phyloP scores from a whole-genome alignment of 2,329 filamentous ascomycete genomes.

The Paecilomyces sp. region DNA sequence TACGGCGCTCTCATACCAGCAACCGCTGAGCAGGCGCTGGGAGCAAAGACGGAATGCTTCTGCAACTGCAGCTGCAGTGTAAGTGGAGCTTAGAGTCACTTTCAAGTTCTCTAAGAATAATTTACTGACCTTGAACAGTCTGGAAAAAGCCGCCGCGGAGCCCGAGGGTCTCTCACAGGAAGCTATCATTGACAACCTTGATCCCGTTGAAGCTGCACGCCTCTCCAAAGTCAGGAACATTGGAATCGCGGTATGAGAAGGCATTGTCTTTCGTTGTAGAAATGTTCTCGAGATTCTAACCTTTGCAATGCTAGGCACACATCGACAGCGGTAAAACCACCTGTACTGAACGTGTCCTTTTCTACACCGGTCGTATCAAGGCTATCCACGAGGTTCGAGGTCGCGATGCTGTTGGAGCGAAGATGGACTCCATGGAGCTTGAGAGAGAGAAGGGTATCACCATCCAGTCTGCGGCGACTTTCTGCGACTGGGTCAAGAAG shows the following conservation, averaged over 20 bases:
- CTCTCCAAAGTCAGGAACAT: constrained; percentile 86
- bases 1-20: constrained; percentile 26
- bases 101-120: not conserved
- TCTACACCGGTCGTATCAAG: constrained; percentile 96
- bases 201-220: constrained; percentile 68
- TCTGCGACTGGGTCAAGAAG: constrained; percentile 92
- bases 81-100: constrained; percentile 13
- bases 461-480: constrained; percentile 96
- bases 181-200: constrained; percentile 70
- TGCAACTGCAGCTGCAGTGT: constrained; percentile 38
- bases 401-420: constrained; percentile 89
- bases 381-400: constrained; percentile 88
- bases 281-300: constrained; percentile 4
- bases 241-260: constrained; percentile 78
- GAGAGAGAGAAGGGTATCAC: constrained; percentile 98
- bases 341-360: constrained; percentile 90
- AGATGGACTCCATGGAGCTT: constrained; percentile 99
- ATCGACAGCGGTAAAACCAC: constrained; percentile 99
- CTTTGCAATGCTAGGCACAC: constrained; percentile 59
- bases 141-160: constrained; percentile 52
- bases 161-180: constrained; percentile 53
- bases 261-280: not conserved
- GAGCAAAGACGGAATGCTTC: constrained; percentile 37
- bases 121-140: constrained; percentile 20
- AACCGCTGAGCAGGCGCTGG: constrained; percentile 32